Evolutionary conservation across 345 rosid genomes (phyloP), one percentile per base, ranked within the genome.

Genomic region (Draba incana): DNA sequence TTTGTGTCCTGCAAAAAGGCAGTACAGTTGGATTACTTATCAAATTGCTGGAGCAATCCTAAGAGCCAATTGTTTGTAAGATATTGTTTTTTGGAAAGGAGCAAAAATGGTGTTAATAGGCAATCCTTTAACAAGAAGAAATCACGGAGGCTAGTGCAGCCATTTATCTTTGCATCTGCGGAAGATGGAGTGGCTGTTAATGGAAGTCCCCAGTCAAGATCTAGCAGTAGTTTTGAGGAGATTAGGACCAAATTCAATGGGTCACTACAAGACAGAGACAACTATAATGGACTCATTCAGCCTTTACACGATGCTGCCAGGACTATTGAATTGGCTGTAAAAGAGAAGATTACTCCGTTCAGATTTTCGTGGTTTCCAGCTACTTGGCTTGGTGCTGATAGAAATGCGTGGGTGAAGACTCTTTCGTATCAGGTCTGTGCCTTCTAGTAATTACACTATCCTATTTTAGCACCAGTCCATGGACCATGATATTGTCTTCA

Each of bases 261-360:
- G 51, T 79, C 97, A 56, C 47, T 87, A 54, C 87, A 84, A 66
- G 83, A 74, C 10, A 85, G 82, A 52, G 87, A 84, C 71, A 75
- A 69, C 41, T 85, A 80, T 80, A 81, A 80, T 77, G 95, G 84
- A 74, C 88, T 94, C 61, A 84, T 85, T 57, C 95, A 94, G 64
- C 79, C 84, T 78, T 71, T 94, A 60, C 91, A 91, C 63, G 95
- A 91, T 42, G 92, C 90, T 33, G 99, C 97, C 10, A 84, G 99
- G 78, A 79, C 80, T 69, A 78, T 91, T 78, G 99, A 94, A 80
- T 75, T 91, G 77, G 84, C 90, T 5, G 78, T 89, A 53, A 84
- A 72, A 77, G 90, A 89, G 62, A 84, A 81, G 60, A 78, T 79
- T 13, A 75, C 76, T 10, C 70, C 69, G 7, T 83, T 92, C 5